Percentiles rank a stretch among this genome's conserved stretches.
These are phyloP conservation scores for Phyllosticta citribraziliensis DNA, from an alignment of 2,329 filamentous ascomycete genomes.

Conservation along the genomic window DNA sequence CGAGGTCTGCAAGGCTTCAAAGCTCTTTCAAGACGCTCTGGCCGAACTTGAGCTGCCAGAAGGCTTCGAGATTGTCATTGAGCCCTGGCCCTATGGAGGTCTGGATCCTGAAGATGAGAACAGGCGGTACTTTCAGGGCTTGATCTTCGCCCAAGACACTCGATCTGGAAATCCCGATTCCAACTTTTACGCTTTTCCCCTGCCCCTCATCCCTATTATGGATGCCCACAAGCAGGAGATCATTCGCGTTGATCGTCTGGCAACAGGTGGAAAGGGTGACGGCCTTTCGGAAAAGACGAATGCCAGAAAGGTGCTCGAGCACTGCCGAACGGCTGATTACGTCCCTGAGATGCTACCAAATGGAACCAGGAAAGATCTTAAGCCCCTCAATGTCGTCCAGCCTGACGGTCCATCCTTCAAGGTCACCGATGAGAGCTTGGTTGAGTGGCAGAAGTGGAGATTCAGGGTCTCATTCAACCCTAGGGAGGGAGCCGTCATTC, in stretches of 20 bases:
- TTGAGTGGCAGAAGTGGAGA: slow-evolving; percentile 40
- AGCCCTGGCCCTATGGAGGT: slow-evolving; percentile 50
- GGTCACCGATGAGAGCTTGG: slow-evolving; percentile 36
- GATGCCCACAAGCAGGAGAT: slow-evolving; percentile 25
- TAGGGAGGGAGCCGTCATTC: slow-evolving; percentile 54
- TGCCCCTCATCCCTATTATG: slow-evolving; percentile 29
- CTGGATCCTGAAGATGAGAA: slow-evolving; percentile 38
- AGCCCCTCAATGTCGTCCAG: slow-evolving; percentile 64
- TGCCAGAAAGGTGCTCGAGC: slow-evolving; percentile 30
- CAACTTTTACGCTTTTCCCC: slow-evolving; percentile 32
- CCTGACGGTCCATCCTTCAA: slow-evolving; percentile 59
- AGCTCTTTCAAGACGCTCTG: slow-evolving; percentile 42
- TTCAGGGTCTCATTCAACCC: slow-evolving; percentile 31
- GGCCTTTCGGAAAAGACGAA: slow-evolving; percentile 29
- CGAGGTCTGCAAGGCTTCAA: slow-evolving; percentile 42
- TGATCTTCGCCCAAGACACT: slow-evolving; percentile 43
- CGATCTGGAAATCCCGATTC: slow-evolving; percentile 34
- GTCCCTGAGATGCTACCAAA: slow-evolving; percentile 30
- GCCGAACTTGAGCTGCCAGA: slow-evolving; percentile 44
- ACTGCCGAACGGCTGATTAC: slow-evolving; percentile 45
- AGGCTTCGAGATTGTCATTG: slow-evolving; percentile 46
- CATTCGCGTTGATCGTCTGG: slow-evolving; percentile 26
- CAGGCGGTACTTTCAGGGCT: slow-evolving; percentile 43
- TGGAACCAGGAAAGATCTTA: slow-evolving; percentile 36
- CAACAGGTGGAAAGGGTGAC: slow-evolving; percentile 30